These are phyloP conservation scores for Hanseniaspora uvarum DNA, from an alignment of 1,139 yeast species.

Conservation along the genomic window DNA sequence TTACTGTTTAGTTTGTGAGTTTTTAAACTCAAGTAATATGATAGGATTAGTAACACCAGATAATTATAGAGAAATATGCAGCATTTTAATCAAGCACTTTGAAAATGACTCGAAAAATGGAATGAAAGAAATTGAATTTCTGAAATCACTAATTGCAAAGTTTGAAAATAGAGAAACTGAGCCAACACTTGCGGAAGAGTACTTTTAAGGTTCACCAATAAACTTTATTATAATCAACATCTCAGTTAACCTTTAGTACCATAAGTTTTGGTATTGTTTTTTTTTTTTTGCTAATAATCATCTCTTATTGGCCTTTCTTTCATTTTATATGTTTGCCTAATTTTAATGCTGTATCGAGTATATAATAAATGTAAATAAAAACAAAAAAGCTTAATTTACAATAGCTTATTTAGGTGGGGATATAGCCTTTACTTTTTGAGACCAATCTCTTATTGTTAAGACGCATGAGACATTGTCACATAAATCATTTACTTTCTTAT, in stretches of 20 bases:
- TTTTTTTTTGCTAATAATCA: too few species aligned
- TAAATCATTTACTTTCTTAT: constrained; percentile 43
- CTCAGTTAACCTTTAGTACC: too few species aligned
- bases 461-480: constrained; percentile 76
- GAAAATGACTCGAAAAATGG: neutral
- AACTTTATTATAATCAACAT: too few species aligned
- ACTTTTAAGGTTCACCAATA: neutral
- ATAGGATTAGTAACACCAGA: neutral
- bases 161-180: neutral
- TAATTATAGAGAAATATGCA: neutral
- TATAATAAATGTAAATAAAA: neutral
- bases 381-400: neutral
- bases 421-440: constrained; percentile 37
- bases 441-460: constrained; percentile 73
- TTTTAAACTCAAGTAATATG: neutral
- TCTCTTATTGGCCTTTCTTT: too few species aligned
- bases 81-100: too few species aligned
- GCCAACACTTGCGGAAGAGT: neutral
- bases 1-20: neutral
- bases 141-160: neutral
- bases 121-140: neutral
- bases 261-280: too few species aligned
- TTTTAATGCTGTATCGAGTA: too few species aligned
- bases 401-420: constrained; percentile 35
- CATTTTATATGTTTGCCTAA: too few species aligned